Base-by-base conservation (phyloP, 1,284 basidiomycete species). In the Rhizopogon hawkerae region DNA sequence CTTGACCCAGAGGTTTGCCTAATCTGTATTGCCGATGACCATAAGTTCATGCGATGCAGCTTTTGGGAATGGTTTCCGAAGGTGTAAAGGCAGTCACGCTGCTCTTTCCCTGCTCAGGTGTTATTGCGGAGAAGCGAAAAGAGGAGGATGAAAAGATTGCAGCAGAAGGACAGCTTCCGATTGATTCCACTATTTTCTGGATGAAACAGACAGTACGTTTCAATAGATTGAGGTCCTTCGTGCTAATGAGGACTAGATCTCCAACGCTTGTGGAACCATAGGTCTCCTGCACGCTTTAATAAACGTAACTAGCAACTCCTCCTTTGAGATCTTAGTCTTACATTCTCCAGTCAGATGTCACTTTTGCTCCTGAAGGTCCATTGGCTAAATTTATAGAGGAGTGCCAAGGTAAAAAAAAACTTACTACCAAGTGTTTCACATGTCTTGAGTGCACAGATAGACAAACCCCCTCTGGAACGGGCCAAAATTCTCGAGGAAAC, bases 261-360 rank as follows among this genome's bases (percentile, higher is more conserved):
- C 75, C 1, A 93, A 93, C 61, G 91, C 92, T 0, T 94, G 92
- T 59, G 92, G 92, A 1, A 92, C 91, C 0, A 92, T 94, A 58
- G 92, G 84, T 0, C 71, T 95, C 6, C 71, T 95, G 10, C 92
- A 95, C 61, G 80, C 88, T 3, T 62, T 92, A 41, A 77, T 76
- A 14, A 92, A 92, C 58, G 83, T 85, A 54, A 56, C 79, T 63
- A 3, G 24, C 51, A 38, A 42, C 31, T 36, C 18, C 33, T 31
- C 11, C 21, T 33, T 48, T 21, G 1, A 18, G 9, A 29, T 23
- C 29, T 41, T 44, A 46, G 42, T 50, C 52, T 46, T 51, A 38
- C 7, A 43, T 46, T 24, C 7, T 23, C 34, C 41, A 88, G 85
- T 76, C 82, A 9, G 69, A 76, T 26, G 75, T 83, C 2, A 71